Evolutionary conservation across 2,329 filamentous ascomycete species (phyloP).

Genomic region (Verticillium longisporum): DNA sequence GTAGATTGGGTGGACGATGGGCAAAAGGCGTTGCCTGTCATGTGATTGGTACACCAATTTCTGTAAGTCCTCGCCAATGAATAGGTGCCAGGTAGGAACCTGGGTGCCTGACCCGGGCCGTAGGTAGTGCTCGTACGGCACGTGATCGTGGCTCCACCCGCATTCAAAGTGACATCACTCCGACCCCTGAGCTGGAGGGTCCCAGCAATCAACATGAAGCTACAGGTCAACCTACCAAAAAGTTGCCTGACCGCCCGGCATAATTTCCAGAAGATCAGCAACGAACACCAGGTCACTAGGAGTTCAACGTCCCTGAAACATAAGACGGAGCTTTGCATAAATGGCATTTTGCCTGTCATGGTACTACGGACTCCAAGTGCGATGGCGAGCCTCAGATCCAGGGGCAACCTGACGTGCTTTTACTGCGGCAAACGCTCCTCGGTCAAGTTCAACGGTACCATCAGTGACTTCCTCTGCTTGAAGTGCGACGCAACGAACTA

Average conservation of each 20-base stretch:
- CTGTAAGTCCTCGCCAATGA: neutral
- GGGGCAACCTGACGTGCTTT: conserved; percentile 61
- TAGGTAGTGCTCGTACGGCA: neutral
- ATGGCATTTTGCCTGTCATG: conserved; percentile 7
- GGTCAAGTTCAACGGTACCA: conserved; percentile 47
- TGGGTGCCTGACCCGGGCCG: too few relatives aligned
- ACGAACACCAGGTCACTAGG: neutral
- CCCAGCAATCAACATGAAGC: neutral
- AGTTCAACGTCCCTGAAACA: neutral
- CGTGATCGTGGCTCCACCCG: neutral
- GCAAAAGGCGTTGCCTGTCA: too few relatives aligned
- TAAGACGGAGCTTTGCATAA: conserved; percentile 11
- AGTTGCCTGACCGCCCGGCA: conserved; percentile 24
- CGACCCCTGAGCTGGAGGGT: neutral
- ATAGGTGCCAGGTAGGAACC: neutral
- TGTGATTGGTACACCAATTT: too few relatives aligned
- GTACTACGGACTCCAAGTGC: conserved; percentile 1
- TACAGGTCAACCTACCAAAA: neutral
- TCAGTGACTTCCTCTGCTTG: conserved; percentile 64
- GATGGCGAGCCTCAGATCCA: conserved; percentile 36
- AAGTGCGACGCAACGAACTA: conserved; percentile 84
- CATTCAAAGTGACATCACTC: neutral
- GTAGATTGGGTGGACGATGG: too few relatives aligned
- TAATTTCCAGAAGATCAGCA: conserved; percentile 17
- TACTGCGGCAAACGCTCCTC: conserved; percentile 70